Evolutionary conservation across 768 basidiomycete genomes (phyloP).

Genomic region (Strobilomyces dryophilus): DNA sequence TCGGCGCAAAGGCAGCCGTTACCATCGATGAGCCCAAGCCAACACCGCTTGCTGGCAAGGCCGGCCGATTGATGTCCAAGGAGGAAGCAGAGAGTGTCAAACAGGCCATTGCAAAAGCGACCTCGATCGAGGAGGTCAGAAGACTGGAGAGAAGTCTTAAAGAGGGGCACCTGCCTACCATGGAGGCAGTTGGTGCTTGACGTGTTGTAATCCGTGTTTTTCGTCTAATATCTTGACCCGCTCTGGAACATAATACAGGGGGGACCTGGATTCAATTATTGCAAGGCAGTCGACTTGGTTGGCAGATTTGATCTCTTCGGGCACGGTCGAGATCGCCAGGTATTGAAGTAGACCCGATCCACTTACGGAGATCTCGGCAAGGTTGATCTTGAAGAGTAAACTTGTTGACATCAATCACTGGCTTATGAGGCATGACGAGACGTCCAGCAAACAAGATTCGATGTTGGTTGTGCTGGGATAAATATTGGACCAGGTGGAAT

Average conservation of each 20-base stretch:
- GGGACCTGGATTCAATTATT: neutral
- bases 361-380: too few relatives aligned
- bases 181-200: slow-evolving; percentile 77
- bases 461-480: too few relatives aligned
- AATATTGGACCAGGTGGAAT: neutral
- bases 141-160: slow-evolving; percentile 75
- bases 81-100: slow-evolving; percentile 87
- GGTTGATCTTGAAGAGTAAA: too few relatives aligned
- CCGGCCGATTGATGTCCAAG: slow-evolving; percentile 85
- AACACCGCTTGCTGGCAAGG: slow-evolving; percentile 53
- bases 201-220: slow-evolving; percentile 32
- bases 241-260: neutral
- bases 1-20: slow-evolving; percentile 55
- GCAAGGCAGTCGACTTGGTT: neutral
- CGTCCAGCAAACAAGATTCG: too few relatives aligned
- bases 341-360: too few relatives aligned
- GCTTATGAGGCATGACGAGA: too few relatives aligned
- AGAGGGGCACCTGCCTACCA: slow-evolving; percentile 79
- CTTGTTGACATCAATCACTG: too few relatives aligned
- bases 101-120: slow-evolving; percentile 85
- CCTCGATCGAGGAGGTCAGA: slow-evolving; percentile 85
- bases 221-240: slow-evolving; percentile 17
- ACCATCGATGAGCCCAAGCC: slow-evolving; percentile 79
- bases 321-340: too few relatives aligned
- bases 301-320: neutral